phyloP scores from a whole-genome alignment of 257 asterid species.

The Solanum clarkiae region DNA sequence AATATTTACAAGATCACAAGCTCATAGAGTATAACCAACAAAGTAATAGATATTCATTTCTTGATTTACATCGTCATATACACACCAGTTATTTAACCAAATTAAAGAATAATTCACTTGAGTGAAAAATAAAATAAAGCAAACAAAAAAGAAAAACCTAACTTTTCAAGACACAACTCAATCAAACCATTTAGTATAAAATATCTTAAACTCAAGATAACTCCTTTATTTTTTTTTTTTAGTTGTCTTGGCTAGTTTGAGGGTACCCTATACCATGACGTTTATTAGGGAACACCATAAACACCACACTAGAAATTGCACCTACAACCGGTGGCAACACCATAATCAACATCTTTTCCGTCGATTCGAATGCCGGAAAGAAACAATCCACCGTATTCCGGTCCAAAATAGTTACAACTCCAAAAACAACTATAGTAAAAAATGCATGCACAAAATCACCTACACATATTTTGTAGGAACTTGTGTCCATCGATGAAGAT shows the following conservation, averaged over 20 bases:
- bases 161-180: background rate
- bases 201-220: background rate
- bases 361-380: slow-evolving; percentile 47
- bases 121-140: background rate
- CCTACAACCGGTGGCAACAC: slow-evolving; percentile 57
- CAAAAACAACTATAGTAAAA: slow-evolving; percentile 39
- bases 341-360: slow-evolving; percentile 45
- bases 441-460: slow-evolving; percentile 66
- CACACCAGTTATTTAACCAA: background rate
- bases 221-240: background rate
- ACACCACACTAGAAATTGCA: slow-evolving; percentile 32
- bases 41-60: background rate
- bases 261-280: slow-evolving; percentile 83
- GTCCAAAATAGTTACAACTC: slow-evolving; percentile 52
- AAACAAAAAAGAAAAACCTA: background rate
- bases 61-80: background rate
- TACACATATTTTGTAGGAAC: slow-evolving; percentile 29
- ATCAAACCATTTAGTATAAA: background rate
- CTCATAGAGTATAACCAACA: background rate
- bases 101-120: background rate
- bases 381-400: slow-evolving; percentile 49
- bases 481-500: slow-evolving; percentile 17
- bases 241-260: slow-evolving; percentile 4
- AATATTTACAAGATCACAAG: background rate
- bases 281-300: slow-evolving; percentile 42